Evolutionary conservation across 208 protist genomes (phyloP), one percentile per base, ranked within the genome.

Genomic region (Novymonas esmeraldas): DNA sequence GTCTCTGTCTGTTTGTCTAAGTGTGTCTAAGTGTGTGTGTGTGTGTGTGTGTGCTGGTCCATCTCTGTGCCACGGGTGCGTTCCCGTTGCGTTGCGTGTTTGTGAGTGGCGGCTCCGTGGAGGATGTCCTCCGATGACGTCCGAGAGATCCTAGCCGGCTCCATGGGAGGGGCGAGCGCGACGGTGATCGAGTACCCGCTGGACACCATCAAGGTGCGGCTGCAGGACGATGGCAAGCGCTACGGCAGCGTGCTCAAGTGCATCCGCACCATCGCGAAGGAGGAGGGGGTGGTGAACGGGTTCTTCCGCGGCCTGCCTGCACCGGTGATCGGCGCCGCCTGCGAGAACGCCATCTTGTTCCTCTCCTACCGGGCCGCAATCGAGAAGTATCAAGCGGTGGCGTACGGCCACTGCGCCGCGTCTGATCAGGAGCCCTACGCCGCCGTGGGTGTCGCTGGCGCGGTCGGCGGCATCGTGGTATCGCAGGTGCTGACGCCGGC

Each of bases 141-240:
- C 3, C 84, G 78, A 6, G 87, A 96, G 61, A 79, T 94, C 65
- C 38, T 88, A 10, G 83, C 91, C 9, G 88, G 91, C 29, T 93
- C 91, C 24, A 39, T 92, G 31, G 91, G 85, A 16, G 91, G 91
- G 2, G 92, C 89, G 2, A 54, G 79, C 48, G 83, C 86, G 11
- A 90, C 86, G 2, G 76, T 92, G 18, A 87, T 97, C 52, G 89
- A 96, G 65, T 98, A 96, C 75, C 94, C 94, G 3, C 84, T 97
- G 72, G 94, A 98, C 70, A 98, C 94, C 13, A 90, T 98, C 38
- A 98, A 98, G 67, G 94, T 98, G 22, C 87, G 94, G 14, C 79
- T 98, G 33, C 94, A 98, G 45, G 86, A 94, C 46, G 90, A 89
- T 57, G 78, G 84, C 22, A 86, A 77, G 41, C 79, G 78, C 28